Evolutionary conservation across 805 yeast genomes (phyloP), one percentile per base, ranked within the genome.

Genomic region (Lachancea waltii): DNA sequence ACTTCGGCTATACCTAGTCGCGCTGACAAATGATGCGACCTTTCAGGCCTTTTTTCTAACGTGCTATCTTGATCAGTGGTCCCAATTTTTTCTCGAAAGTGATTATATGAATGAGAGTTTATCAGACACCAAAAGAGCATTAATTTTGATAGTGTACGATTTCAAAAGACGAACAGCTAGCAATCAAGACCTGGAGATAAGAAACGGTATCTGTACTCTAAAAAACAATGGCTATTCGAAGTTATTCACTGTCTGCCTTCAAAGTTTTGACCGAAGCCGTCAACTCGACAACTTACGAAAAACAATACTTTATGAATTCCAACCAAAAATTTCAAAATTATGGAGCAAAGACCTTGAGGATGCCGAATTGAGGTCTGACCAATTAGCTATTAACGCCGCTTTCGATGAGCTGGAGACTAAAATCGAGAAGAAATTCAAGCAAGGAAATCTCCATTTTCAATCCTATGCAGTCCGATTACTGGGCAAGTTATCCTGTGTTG

Each of bases 241-340:
- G 14, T n/a, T 38, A 8, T 33, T 33, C 4, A 9, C 23, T 16
- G 22, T 3, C 13, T 34, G 24, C 7, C 25, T 21, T 7, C 17
- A 21, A 8, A 48, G 58, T 7, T 53, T 48, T 35, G 36, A 36
- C 22, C 42, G 36, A 7, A 37, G 40, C 21, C 46, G 43, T 19
- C 60, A 54, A 33, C 21, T 56, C 11, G 57, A 56, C 26, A 49
- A 40, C 11, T 30, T 56, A 16, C 41, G 58, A 28, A 38, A 22
- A 21, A 13, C 35, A 11, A 38, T 54, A 3, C 15, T 48, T n/a
- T 35, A 38, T 8, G 13, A 26, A 4, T 26, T 15, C n/a, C 17
- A 11, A 15, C 17, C 31, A 5, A 9, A 11, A 3, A 16, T 5
- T 13, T 27, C 13, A 4, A 8, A 16, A 11, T 4, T 19, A 5